Conservation (phyloP, 352 stramenopile genomes). For the Phytophthora pistaciae region DNA sequence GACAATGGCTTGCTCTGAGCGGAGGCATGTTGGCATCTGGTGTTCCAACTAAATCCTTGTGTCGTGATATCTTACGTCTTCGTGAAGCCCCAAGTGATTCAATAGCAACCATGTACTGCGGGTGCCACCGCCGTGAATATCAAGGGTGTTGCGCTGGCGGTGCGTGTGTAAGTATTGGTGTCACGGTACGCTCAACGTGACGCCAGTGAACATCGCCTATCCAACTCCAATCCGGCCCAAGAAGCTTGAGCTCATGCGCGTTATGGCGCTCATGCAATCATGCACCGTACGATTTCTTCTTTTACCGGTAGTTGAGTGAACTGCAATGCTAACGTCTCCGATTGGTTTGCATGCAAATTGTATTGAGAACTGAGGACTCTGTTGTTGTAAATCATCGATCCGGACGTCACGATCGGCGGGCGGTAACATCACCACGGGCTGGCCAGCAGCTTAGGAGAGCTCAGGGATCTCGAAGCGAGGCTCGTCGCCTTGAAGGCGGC, state of each 20-base stretch:
- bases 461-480: not conserved
- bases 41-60: constrained; percentile 24
- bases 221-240: not conserved
- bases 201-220: not conserved
- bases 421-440: not conserved
- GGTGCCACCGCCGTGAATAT: not conserved
- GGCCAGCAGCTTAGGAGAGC: not conserved
- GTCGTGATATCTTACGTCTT: no score
- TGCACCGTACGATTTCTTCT: no score
- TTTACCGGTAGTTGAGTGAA: no score
- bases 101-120: not conserved
- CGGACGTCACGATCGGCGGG: not conserved
- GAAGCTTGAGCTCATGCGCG: not conserved
- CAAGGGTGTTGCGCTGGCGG: no score
- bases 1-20: not conserved
- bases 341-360: not conserved
- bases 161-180: not conserved
- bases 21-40: constrained; percentile 25
- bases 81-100: not conserved
- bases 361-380: not conserved
- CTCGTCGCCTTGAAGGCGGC: not conserved
- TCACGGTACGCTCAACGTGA: not conserved
- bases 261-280: no score
- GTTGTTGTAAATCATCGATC: not conserved
- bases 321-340: not conserved